Base-by-base conservation (phyloP, 495 filamentous ascomycete genomes). In the Pseudotulostoma volvatum region DNA sequence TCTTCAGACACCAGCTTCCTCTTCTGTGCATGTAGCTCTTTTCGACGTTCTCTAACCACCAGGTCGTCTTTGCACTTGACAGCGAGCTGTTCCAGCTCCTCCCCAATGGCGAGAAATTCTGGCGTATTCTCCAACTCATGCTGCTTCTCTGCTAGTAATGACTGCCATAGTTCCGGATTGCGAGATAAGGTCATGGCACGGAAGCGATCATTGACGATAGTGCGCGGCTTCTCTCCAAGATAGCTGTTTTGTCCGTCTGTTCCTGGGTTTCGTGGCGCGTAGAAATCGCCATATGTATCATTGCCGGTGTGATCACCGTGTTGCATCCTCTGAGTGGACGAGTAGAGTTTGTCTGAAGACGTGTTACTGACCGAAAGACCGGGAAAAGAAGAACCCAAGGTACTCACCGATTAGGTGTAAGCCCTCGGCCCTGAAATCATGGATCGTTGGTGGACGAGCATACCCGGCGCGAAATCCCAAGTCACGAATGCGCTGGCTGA, bases 331-430 rank as follows among this genome's bases (percentile, higher is more conserved):
- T 44, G 35, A 43, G 46, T 35, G 20, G 37, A 18, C 28, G 34
- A 54, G 48, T 54, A 54, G 28, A 46, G 40, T 39, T 50, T 51
- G 30, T 54, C 48, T 54, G 38, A 11, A 46, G n/a, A 19, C 31
- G 33, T 44, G 35, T 39, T 39, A 37, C 41, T n/a, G n/a, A n/a
- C n/a, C n/a, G n/a, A n/a, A n/a, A n/a, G n/a, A n/a, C n/a, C 16
- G 18, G 9, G 37, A 41, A 37, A 36, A 39, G 35, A 34, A 35
- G 19, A 44, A 35, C 36, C 0, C 25, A 28, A 18, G 36, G 25
- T 44, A 41, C 40, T 38, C 46, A 49, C 46, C 44, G 16, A 40
- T 43, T 34, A 46, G 36, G 36, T 43, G 41, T 28, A 52, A 40
- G 31, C 42, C 46, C 34, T 52, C 46, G 9, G 33, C 44, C 44